Base-by-base conservation (phyloP, 2,329 filamentous ascomycete genomes). In the Dryadomyces quercus-mongolicae region DNA sequence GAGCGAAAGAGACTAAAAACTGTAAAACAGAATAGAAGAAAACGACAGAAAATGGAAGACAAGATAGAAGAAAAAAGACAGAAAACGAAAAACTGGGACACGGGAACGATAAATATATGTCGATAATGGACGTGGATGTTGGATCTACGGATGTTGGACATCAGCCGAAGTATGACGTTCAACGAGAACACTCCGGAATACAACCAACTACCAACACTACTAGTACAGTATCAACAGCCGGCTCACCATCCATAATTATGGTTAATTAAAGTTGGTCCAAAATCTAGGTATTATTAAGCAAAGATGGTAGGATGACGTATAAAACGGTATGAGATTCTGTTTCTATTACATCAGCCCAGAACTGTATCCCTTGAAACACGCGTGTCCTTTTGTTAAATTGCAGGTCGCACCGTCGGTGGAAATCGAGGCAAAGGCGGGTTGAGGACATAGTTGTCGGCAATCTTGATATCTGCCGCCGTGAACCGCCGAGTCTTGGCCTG, bases 381-480 rank as follows among this genome's bases (percentile, higher is more conserved):
- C 36, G 4, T 40, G 15, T 9, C 36, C 4, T 13, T 13, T 13
- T 38, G 34, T 38, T 13, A 7, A 13, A 12, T 9, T 12, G 15
- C 15, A 5, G 22, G 53, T 4, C 50, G 47, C 7, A 43, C 36
- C 10, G 59, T 58, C 5, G 60, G 59, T 18, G 57, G 57, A 8
- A 60, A 54, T 6, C 54, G 52, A 36, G 54, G 47, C 20, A 57
- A 59, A 7, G 58, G 55, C 53, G 54, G 45, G 49, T 61, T 59
- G 5, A 60, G 48, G 8, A 54, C 56, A 15, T 46, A 58, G 8
- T 18, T 5, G 31, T 34, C 48, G 18, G 36, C 38, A 5, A 31
- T 16, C 20, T 25, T 43, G 38, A 51, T 25, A 21, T 51, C 47
- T 5, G 47, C 31, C 47, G 31, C 15, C 31, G 31, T 38, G n/a